Evolutionary conservation across 2,329 filamentous ascomycete genomes (phyloP), one percentile per base, ranked within the genome.

Genomic region (Aureobasidium pullulans): DNA sequence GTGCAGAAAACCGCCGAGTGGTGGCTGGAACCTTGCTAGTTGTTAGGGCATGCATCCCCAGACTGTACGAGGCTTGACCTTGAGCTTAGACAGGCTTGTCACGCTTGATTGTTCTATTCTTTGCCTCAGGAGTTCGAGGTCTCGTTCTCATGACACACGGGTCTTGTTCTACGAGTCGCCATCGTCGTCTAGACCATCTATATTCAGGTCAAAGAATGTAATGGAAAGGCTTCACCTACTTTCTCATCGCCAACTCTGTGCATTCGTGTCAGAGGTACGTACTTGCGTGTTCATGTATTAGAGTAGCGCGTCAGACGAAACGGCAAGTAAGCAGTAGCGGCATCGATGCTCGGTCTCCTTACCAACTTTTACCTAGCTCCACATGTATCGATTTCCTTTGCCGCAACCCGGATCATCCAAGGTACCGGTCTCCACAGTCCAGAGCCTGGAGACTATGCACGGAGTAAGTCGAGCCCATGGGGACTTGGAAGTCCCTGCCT

Each of bases 391-490:
- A 31, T 34, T 42, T 10, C 4, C 52, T 28, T 56, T 56, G 52
- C 52, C 52, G 52, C 31, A 28, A 28, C 39, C 52, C 39, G 52
- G 39, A 36, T 44, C 39, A n/a, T 29, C 36, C 29, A 44, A 44
- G 52, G 29, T 29, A 9, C 52, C 52, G 28, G 16, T 29, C 52
- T 46, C 52, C 52, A 46, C 52, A 56, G 19, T 56, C 39, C 11
- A 56, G 39, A 56, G 16, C 15, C 52, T 46, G 52, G 52, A 56
- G 52, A 46, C 2, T 13, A 43, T 43, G 40, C 29, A 56, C 40
- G 52, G 52, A 56, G 39, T 44, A 37, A 28, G 40, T 46, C 16
- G 31, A 44, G 52, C 52, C 52, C 52, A 56, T 56, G 52, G 52
- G 52, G 52, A 13, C 10, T 15, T 1, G 6, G 9, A 9, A 46